Evolutionary conservation across 2,329 filamentous ascomycete species (phyloP), one percentile per base, ranked within the genome.

Genomic region (Diaporthe aspalathi): DNA sequence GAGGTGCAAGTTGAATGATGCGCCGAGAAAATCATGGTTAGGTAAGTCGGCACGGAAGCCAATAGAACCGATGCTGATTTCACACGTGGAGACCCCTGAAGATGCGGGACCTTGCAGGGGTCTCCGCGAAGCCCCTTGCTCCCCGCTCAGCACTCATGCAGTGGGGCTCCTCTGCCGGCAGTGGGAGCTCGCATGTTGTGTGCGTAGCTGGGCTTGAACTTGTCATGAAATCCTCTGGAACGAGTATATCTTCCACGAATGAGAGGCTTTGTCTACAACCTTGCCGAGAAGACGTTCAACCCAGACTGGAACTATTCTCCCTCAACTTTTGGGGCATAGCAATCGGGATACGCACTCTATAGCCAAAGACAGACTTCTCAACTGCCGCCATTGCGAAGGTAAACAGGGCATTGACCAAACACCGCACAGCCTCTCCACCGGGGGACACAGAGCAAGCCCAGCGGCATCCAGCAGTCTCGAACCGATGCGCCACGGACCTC

Each of bases 1-100:
- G 75, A 74, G 74, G 77, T 72, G 73, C 74, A 76, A 76, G 74
- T 77, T 72, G 73, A 74, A 75, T 74, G 14, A 49, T 63, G 63
- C 71, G 76, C 76, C 76, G 73, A 74, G 73, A 72, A 76, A 71
- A 53, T 50, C 38, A 27, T 60, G 32, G 54, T 71, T 71, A 73
- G 32, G 68, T 73, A 73, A 73, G 62, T 71, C 60, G 68, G 20
- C 17, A 14, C 16, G 70, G 76, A 78, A 78, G 74, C 77, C 76
- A 77, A 78, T 78, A 57, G 76, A 78, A 78, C 29, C 57, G 43
- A 43, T 40, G 67, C 60, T 70, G 53, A 72, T 70, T 73, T 14
- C 67, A 40, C 70, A 54, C 54, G 43, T 70, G 77, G 70, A 29
- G 1, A 77, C 73, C 5, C 74, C 75, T 50, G 77, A 72, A 5